Evolutionary conservation across 2,329 filamentous ascomycete genomes (phyloP), one percentile per base, ranked within the genome.

Genomic region (Aspergillus ruber): DNA sequence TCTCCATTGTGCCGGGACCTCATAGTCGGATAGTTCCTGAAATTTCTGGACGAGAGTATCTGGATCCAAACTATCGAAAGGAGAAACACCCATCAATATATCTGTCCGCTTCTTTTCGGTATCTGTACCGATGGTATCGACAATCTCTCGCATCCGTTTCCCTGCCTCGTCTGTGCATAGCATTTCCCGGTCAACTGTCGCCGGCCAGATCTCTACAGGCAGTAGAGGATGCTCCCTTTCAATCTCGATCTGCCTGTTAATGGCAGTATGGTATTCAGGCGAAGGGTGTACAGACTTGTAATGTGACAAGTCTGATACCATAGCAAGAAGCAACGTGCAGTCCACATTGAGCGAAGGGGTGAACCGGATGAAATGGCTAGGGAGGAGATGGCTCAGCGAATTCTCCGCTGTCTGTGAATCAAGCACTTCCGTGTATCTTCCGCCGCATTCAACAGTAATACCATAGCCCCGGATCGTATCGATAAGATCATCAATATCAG

Each of bases 291-390:
- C 68, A 33, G 59, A 56, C 47, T 65, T 59, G 29, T 68, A 68
- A 60, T 90, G 84, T 2, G 83, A 85, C 21, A 90, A 81, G 57
- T 90, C 86, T 0, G 85, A 88, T 1, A 85, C 79, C 2, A 90
- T 71, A 4, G 85, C 85, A 4, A 90, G 76, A 5, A 90, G 74
- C 42, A 88, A 79, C 1, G 85, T 88, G 54, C 72, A 74, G 51
- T 78, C 74, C 42, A 75, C 65, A 53, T 75, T 75, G 39, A 77
- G 52, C 9, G 64, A 68, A 8, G 65, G 39, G n/a, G 71, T 74
- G 53, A 74, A 65, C 18, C 63, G 60, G 42, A 68, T 65, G 58
- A 67, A 68, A 12, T 65, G 63, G 41, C 68, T 61, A 17, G 71
- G 70, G 18, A 73, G 58, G n/a, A 73, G 63, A 39, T 55, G 56